These are phyloP conservation scores for Silene uniflora DNA, from an alignment of 148 eudicot species.

Conservation along the genomic window DNA sequence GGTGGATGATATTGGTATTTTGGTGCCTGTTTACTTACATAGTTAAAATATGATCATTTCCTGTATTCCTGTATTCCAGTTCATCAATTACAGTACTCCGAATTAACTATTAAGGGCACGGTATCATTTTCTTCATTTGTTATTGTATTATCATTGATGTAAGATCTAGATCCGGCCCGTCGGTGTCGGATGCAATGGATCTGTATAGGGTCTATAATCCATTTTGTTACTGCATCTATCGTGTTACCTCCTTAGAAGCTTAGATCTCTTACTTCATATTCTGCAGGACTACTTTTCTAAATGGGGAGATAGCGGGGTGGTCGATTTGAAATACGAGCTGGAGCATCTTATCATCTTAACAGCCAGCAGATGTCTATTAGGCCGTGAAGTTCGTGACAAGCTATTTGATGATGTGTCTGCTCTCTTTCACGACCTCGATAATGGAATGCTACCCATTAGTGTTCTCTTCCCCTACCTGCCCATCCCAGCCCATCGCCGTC, in stretches of 20 bases:
- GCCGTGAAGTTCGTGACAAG: slow-evolving; percentile 87
- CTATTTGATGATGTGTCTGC: slow-evolving; percentile 95
- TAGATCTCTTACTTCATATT: not conserved
- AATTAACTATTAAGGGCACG: too few species aligned
- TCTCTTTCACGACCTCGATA: slow-evolving; percentile 89
- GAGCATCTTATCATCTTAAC: slow-evolving; percentile 91
- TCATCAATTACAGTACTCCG: too few species aligned
- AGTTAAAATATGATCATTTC: too few species aligned
- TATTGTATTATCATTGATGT: too few species aligned
- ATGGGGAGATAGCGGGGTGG: slow-evolving; percentile 95
- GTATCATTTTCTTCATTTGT: too few species aligned
- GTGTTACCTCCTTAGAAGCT: too few species aligned
- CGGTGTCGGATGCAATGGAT: too few species aligned
- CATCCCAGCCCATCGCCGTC: slow-evolving; percentile 81
- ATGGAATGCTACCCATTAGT: slow-evolving; percentile 89
- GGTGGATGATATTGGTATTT: too few species aligned
- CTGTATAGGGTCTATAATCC: not conserved
- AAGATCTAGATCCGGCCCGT: too few species aligned
- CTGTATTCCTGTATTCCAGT: too few species aligned
- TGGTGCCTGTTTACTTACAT: too few species aligned
- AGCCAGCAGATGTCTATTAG: slow-evolving; percentile 89
- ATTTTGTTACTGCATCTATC: not conserved
- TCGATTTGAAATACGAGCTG: slow-evolving; percentile 84
- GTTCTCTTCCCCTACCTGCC: slow-evolving; percentile 91
- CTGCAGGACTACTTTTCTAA: slow-evolving; percentile 83